Percentiles rank a stretch among this genome's conserved stretches.
phyloP scores from a whole-genome alignment of 1,139 yeast species.

The Candida mesenterica region DNA sequence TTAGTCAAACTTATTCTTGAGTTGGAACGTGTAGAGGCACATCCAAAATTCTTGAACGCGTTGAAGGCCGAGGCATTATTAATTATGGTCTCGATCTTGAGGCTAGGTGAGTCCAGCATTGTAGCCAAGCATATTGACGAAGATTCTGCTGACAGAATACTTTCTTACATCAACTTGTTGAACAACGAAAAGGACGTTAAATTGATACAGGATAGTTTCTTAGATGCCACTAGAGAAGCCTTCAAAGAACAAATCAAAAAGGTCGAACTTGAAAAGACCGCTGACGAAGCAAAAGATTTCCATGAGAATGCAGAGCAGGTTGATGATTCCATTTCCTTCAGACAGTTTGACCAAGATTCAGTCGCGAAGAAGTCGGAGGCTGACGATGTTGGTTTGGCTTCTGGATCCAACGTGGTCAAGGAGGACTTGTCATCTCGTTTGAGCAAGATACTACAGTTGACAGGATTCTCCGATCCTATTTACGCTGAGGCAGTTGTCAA shows the following conservation, averaged over 20 bases:
- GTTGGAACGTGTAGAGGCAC: constrained; percentile 58
- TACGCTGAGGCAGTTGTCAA: constrained; percentile 96
- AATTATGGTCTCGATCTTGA: constrained; percentile 84
- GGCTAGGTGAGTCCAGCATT: constrained; percentile 83
- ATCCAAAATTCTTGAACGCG: constrained; percentile 66
- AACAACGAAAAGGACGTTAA: constrained; percentile 58
- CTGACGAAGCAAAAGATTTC: constrained; percentile 56
- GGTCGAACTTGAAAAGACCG: constrained; percentile 57
- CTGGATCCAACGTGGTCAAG: constrained; percentile 44
- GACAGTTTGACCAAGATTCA: constrained; percentile 66
- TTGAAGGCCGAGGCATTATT: constrained; percentile 93
- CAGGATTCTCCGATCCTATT: constrained; percentile 97
- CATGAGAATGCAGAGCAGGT: constrained; percentile 74
- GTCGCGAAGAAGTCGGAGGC: constrained; percentile 32
- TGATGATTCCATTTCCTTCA: constrained; percentile 78
- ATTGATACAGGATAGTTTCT: constrained; percentile 67
- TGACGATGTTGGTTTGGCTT: constrained; percentile 53
- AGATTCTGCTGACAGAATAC: constrained; percentile 89
- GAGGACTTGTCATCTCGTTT: constrained; percentile 74
- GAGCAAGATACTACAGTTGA: constrained; percentile 84
- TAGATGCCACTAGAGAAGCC: constrained; percentile 85
- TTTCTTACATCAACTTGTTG: constrained; percentile 76
- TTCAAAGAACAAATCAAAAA: constrained; percentile 62
- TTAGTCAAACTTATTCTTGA: constrained; percentile 85
- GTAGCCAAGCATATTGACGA: constrained; percentile 84